Conservation (phyloP, 1,284 basidiomycete genomes). For the Leccinum holopus region DNA sequence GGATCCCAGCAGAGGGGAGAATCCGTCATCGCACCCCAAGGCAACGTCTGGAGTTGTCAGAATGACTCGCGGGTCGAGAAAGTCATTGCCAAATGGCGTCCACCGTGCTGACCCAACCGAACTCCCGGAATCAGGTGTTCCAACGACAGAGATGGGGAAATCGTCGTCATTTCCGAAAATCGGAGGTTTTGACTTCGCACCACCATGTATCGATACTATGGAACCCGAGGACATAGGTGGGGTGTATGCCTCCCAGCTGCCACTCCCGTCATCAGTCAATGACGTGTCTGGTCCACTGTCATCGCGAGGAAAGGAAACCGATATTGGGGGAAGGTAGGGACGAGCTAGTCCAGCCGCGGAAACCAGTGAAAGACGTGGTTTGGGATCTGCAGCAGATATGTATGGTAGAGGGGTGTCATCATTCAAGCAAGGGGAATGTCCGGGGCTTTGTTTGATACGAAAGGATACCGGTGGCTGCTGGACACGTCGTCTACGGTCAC, state of each 20-base stretch:
- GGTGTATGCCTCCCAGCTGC: constrained; percentile 56
- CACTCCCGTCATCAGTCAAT: constrained; percentile 45
- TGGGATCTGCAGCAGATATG: constrained; percentile 4
- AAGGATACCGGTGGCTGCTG: constrained; percentile 29
- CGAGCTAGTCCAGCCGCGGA: constrained; percentile 35
- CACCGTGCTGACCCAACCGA: constrained; percentile 22
- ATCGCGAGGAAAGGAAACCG: constrained; percentile 27
- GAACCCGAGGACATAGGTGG: constrained; percentile 55
- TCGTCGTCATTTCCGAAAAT: constrained; percentile 29
- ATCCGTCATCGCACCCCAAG: constrained; percentile 27
- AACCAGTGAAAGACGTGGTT: constrained; percentile 29
- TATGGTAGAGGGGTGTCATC: constrained; percentile 23
- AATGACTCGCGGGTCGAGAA: constrained; percentile 31
- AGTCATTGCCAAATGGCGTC: constrained; percentile 25
- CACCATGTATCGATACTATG: constrained; percentile 18
- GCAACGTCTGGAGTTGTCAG: constrained; percentile 22
- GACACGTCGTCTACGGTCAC: constrained; percentile 21
- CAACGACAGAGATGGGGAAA: constrained; percentile 28
- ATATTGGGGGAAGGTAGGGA: constrained; percentile 30
- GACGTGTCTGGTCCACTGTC: constrained; percentile 52
- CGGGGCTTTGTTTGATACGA: constrained; percentile 30
- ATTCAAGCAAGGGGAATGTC: constrained; percentile 30
- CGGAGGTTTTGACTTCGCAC: constrained; percentile 21
- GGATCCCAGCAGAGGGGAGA: constrained; percentile 22
- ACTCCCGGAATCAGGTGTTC: constrained; percentile 13